Evolutionary conservation across 2,329 filamentous ascomycete species (phyloP).

Genomic region (Ophiosphaerella korrae): DNA sequence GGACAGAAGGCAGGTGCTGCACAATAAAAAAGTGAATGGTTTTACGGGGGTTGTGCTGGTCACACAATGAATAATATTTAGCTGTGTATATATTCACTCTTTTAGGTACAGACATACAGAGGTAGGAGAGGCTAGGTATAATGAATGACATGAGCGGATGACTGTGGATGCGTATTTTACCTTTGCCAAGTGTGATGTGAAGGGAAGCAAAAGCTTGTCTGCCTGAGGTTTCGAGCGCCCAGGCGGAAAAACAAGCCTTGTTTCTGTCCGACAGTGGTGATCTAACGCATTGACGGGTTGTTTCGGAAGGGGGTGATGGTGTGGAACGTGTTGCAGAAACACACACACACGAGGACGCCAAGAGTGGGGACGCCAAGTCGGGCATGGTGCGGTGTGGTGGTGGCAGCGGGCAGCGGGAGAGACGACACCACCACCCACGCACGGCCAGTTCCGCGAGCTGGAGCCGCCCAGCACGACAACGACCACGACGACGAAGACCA

Average conservation of each 20-base stretch:
- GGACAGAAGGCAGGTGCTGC: background rate
- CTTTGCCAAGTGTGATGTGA: no score
- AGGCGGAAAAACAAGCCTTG: conserved; percentile 12
- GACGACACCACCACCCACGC: no score
- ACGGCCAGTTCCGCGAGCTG: no score
- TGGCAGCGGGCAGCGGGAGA: no score
- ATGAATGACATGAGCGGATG: background rate
- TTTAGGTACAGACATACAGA: background rate
- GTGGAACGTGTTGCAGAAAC: background rate
- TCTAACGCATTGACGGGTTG: background rate
- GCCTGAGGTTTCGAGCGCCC: conserved; percentile 28
- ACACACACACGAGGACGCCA: background rate
- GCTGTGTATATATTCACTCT: conserved; percentile 2
- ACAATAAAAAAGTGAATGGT: background rate
- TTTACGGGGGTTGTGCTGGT: background rate
- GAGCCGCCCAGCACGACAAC: no score
- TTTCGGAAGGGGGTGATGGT: background rate
- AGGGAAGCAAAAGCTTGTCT: conserved; percentile 4
- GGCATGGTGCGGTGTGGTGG: conserved; percentile 5
- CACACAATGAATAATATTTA: background rate
- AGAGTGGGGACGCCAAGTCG: conserved; percentile 13
- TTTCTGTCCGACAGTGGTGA: no score
- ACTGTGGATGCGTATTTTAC: background rate
- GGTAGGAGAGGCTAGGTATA: background rate
- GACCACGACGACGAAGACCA: no score